A percentile compares a stretch with the other conserved stretches of the same genome.
Conservation (phyloP, 1,139 yeast species). For the Citeromyces siamensis region DNA sequence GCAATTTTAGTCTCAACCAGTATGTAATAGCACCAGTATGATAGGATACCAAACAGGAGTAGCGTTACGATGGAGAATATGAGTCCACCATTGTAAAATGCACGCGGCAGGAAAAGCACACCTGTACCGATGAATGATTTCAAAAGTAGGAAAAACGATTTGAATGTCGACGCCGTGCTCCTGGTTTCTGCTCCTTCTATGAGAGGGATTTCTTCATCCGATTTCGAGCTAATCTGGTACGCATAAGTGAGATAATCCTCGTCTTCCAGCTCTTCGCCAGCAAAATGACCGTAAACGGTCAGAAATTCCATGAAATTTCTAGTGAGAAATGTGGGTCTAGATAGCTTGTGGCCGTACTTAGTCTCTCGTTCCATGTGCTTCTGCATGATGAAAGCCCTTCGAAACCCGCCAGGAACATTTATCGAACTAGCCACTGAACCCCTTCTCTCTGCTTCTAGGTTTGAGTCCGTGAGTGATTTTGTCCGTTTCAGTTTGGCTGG, state of each 20-base stretch:
- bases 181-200: slow-evolving; percentile 16
- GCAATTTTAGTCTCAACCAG: slow-evolving; percentile 42
- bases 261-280: slow-evolving; percentile 69
- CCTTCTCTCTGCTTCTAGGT: slow-evolving; percentile 26
- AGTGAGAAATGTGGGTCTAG: slow-evolving; percentile 36
- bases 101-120: slow-evolving; percentile 61
- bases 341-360: slow-evolving; percentile 18
- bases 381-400: slow-evolving; percentile 47
- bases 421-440: slow-evolving; percentile 55
- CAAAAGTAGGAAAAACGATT: slow-evolving; percentile 54
- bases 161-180: slow-evolving; percentile 56
- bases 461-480: slow-evolving; percentile 17
- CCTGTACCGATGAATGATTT: slow-evolving; percentile 76
- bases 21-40: slow-evolving; percentile 59
- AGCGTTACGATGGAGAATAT: slow-evolving; percentile 41
- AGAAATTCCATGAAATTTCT: slow-evolving; percentile 63
- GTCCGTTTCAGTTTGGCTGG: slow-evolving; percentile 10
- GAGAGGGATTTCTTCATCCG: slow-evolving; percentile 38
- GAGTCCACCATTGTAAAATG: slow-evolving; percentile 65
- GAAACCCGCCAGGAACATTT: slow-evolving; percentile 71
- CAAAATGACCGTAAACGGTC: slow-evolving; percentile 71
- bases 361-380: slow-evolving; percentile 14
- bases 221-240: slow-evolving; percentile 20
- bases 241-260: slow-evolving; percentile 50
- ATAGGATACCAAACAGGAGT: slow-evolving; percentile 46